Base-by-base conservation (phyloP, 2,329 filamentous ascomycete genomes). In the Pestalotiopsis sp. region DNA sequence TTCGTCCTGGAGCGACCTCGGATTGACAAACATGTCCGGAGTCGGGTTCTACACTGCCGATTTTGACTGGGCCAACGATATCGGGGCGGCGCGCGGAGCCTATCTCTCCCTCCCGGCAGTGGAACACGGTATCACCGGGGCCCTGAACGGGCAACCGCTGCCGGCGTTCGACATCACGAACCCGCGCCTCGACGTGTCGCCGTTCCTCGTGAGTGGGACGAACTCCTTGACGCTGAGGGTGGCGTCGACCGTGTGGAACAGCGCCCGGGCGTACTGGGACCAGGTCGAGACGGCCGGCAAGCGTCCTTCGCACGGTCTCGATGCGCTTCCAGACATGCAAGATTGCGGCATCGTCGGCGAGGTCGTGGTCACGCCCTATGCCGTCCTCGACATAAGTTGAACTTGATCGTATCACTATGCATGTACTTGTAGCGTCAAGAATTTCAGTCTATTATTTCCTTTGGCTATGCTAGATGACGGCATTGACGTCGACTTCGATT, bases 131-230 rank as follows among this genome's bases (percentile, higher is more conserved):
- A 1, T 63, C 7, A 4, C 38, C 0, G 31, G 27, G 12, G 12
- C 17, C 20, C 11, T 63, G 3, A 63, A 63, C 31, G 60, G 60
- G 14, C 1, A 41, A n/a, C 3, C 27, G 13, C 4, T 63, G 9
- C 60, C 60, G 9, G n/a, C 27, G 12, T n/a, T 63, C 6, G 60
- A 63, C 38, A 20, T 41, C 60, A 63, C 60, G 5, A 63, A 63
- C n/a, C 60, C 60, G n/a, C 60, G 27, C 14, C 20, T 27, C 3
- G 60, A 62, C 11, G 3, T 62, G 4, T 40, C 27, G 11, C n/a
- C 60, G 17, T 38, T 12, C 27, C 40, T 49, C 20, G 61, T 64
- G n/a, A 0, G 1, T 4, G 61, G 40, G n/a, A 52, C 36, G 9
- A 64, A 64, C 13, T 23, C 2, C 4, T 14, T 64, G 9, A 31